Base-by-base conservation (phyloP, 345 rosid genomes). In the Gossypium ekmanianum region DNA sequence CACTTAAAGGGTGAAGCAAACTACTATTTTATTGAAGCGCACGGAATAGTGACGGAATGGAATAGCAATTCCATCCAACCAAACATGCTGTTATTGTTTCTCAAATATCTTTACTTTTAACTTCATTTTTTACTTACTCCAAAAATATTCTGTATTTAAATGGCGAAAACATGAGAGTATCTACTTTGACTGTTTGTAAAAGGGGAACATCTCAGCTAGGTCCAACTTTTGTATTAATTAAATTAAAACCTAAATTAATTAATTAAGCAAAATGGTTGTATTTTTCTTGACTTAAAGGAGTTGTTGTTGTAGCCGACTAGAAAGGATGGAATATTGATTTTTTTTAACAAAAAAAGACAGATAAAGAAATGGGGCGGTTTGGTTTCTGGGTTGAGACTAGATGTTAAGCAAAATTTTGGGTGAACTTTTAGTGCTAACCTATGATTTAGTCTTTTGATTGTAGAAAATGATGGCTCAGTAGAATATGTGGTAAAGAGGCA, bases 241-340 rank as follows among this genome's bases (percentile, higher is more conserved):
- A 11, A 59, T 59, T 24, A 2, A 61, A 61, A 61, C 9, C n/a
- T 2, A 48, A 12, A 26, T 26, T 29, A 29, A 29, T 29, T 3
- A 29, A 4, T 29, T 61, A 61, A 61, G 43, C 5, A 27, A 11
- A 26, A 0, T 61, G 43, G 34, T 17, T 27, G 65, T 27, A 27
- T 13, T 16, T 27, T 61, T 61, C 12, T 26, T 13, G 41, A 27
- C 41, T 61, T 27, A 27, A 14, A 61, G 43, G 39, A 61, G 29
- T 13, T 6, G 27, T 39, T 11, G 63, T 1, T 64, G 57, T 3
- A 29, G 79, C 74, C 75, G 20, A 62, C 56, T 72, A 79, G 69
- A 68, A 68, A 77, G 80, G 75, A 16, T 16, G 7, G 74, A 72
- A 57, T 58, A 24, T 24, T 24, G 24, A 24, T 24, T 13, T 4